A percentile compares a stretch with the other conserved stretches of the same genome.
Evolutionary conservation across 2,329 filamentous ascomycete species (phyloP).

Genomic region (Colletotrichum euphorbiae): DNA sequence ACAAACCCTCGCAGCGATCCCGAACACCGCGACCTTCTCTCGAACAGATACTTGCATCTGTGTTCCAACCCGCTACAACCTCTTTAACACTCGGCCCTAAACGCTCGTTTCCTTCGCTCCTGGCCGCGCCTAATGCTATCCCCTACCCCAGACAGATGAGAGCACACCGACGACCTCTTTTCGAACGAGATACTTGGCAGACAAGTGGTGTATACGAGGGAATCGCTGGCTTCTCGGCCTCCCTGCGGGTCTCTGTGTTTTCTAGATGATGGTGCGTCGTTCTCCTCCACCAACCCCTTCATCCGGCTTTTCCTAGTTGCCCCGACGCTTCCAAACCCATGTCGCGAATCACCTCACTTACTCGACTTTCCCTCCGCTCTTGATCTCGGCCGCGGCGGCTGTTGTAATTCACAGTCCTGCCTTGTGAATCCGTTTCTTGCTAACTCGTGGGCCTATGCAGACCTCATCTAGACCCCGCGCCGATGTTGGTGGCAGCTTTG

Average conservation of each 20-base stretch:
- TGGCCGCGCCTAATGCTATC: conserved; percentile 35
- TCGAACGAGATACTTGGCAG: conserved; percentile 34
- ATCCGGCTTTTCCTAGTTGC: not conserved
- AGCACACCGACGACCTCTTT: conserved; percentile 29
- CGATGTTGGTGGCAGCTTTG: conserved; percentile 68
- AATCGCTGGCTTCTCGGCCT: conserved; percentile 50
- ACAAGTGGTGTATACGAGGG: conserved; percentile 42
- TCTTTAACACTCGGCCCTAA: conserved; percentile 9
- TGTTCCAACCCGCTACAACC: conserved; percentile 4
- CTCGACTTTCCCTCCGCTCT: not conserved
- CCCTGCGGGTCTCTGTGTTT: conserved; percentile 51
- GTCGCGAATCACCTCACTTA: not conserved
- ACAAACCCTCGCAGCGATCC: conserved; percentile 23
- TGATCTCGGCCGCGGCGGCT: conserved; percentile 5
- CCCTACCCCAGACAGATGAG: conserved; percentile 35
- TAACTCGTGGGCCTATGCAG: conserved; percentile 50
- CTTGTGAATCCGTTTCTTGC: conserved; percentile 20
- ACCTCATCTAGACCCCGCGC: conserved; percentile 68
- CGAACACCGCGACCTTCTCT: conserved; percentile 22
- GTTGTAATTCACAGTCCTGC: not conserved
- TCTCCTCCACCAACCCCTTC: conserved; percentile 5
- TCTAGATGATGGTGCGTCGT: conserved; percentile 63
- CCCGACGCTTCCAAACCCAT: not conserved
- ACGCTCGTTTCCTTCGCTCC: conserved; percentile 4
- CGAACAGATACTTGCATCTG: conserved; percentile 29